Evolutionary conservation across 768 basidiomycete species (phyloP).

Genomic region (Kwoniella newhampshirensis): DNA sequence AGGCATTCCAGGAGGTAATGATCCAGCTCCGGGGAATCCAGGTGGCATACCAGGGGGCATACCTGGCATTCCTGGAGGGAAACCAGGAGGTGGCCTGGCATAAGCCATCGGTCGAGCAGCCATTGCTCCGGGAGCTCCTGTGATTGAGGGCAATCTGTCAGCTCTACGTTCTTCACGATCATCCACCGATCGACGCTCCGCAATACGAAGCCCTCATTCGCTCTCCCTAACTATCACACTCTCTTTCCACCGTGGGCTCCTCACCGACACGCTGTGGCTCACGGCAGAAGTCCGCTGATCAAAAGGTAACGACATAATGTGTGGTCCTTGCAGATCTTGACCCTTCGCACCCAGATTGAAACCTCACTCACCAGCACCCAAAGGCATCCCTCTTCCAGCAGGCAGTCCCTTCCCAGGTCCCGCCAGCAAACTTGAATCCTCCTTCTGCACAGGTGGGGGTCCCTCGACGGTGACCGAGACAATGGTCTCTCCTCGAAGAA

Average conservation of each 20-base stretch:
- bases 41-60: conserved; percentile 62
- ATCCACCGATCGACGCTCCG: too few relatives aligned
- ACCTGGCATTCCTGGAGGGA: conserved; percentile 67
- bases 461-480: conserved; percentile 94
- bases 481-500: conserved; percentile 92
- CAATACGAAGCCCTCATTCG: too few relatives aligned
- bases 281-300: too few relatives aligned
- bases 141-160: conserved; percentile 6
- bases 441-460: conserved; percentile 85
- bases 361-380: conserved; percentile 54
- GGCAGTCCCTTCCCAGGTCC: conserved; percentile 95
- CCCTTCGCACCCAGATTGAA: neutral
- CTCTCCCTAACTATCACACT: too few relatives aligned
- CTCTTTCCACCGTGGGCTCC: too few relatives aligned
- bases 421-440: conserved; percentile 77
- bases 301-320: too few relatives aligned
- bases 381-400: conserved; percentile 91
- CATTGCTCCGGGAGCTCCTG: conserved; percentile 50
- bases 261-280: too few relatives aligned
- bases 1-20: conserved; percentile 51
- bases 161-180: too few relatives aligned
- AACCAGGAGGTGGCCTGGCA: conserved; percentile 53
- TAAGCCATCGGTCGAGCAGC: conserved; percentile 55
- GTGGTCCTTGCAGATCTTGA: neutral
- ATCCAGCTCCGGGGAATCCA: conserved; percentile 47